Evolutionary conservation across 306 rosid species (phyloP), one percentile per base, ranked within the genome.

Genomic region (Trifolium fragiferum): DNA sequence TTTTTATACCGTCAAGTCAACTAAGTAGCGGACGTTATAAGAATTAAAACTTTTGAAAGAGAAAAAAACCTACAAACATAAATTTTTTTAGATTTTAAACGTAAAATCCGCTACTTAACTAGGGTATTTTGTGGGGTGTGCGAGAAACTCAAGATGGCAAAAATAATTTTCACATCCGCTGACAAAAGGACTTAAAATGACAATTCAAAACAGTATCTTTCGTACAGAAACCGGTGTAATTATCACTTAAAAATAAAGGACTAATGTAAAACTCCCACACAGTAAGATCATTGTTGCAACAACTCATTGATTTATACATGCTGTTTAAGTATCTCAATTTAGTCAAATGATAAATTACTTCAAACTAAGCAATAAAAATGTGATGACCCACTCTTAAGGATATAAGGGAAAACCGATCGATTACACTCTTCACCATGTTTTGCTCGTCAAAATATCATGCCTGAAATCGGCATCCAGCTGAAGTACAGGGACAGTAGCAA

Each of bases 261-360:
- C 70, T 8, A 7, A 3, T 47, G 11, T 33, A 74, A 44, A 63
- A 68, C 23, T 73, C 43, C 53, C 57, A 64, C 60, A 73, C 16
- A 63, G 64, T 47, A 50, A 10, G 37, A 64, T 49, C 50, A 70
- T 69, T 81, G 62, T 30, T 35, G 59, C 68, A 71, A 78, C 70
- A 77, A 66, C 63, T 64, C 66, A 70, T 40, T 49, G 78, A 69
- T 84, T 68, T 76, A 80, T 75, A 30, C 33, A 84, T 19, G 62
- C 71, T 55, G 71, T 21, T 57, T 47, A 30, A 70, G 61, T 37
- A 81, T 77, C 55, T 65, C 72, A 44, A 73, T 40, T 18, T 30
- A 65, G 75, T 57, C 63, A 73, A 77, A 83, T 47, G 66, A 43
- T 47, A 72, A 76, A 72, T 67, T 46, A 47, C 62, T 23, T 60